Conservation (phyloP, 163 green algal genomes). For the Scenedesmus sp. region DNA sequence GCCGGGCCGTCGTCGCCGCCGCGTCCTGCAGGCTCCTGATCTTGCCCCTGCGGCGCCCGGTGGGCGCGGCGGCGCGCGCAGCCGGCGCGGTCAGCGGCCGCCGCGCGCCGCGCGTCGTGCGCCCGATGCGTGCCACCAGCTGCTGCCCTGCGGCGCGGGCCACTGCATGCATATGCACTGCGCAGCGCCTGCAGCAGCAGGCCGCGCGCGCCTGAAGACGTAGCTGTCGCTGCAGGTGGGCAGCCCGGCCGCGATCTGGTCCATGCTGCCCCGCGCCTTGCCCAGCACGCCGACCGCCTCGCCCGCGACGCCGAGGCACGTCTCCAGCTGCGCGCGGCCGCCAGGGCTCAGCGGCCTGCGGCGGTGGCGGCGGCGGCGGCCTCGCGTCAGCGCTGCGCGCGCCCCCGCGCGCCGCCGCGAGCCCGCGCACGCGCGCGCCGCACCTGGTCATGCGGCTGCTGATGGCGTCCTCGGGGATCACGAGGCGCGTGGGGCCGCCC, state of each 20-base stretch:
- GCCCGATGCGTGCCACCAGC: too few species aligned
- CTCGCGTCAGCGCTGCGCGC: too few species aligned
- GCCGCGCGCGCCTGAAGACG: slow-evolving; percentile 4
- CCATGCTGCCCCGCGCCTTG: slow-evolving; percentile 26
- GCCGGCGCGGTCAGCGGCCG: too few species aligned
- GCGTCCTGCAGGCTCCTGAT: slow-evolving; percentile 52
- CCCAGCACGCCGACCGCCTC: slow-evolving; percentile 14
- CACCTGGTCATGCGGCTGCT: slow-evolving; percentile 39
- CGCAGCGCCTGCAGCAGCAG: not conserved
- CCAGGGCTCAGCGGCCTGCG: slow-evolving; percentile 27
- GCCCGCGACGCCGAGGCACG: slow-evolving; percentile 8
- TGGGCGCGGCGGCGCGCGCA: too few species aligned
- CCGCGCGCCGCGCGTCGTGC: too few species aligned
- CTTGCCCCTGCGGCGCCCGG: slow-evolving; percentile 50
- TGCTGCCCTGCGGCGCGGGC: not conserved
- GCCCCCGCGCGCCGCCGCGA: too few species aligned
- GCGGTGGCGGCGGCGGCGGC: not conserved
- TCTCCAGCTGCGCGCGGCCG: slow-evolving; percentile 7
- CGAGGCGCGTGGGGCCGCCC: slow-evolving; percentile 21
- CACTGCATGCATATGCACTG: not conserved
- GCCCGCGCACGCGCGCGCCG: too few species aligned
- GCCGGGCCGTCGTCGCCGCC: slow-evolving; percentile 45
- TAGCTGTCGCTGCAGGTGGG: slow-evolving; percentile 45
- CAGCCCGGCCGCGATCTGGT: slow-evolving; percentile 14
- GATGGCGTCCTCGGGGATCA: slow-evolving; percentile 36